A percentile compares a stretch with the other conserved stretches of the same genome.
Evolutionary conservation across 2,329 filamentous ascomycete genomes (phyloP).

Genomic region (Cladosporium sp.): DNA sequence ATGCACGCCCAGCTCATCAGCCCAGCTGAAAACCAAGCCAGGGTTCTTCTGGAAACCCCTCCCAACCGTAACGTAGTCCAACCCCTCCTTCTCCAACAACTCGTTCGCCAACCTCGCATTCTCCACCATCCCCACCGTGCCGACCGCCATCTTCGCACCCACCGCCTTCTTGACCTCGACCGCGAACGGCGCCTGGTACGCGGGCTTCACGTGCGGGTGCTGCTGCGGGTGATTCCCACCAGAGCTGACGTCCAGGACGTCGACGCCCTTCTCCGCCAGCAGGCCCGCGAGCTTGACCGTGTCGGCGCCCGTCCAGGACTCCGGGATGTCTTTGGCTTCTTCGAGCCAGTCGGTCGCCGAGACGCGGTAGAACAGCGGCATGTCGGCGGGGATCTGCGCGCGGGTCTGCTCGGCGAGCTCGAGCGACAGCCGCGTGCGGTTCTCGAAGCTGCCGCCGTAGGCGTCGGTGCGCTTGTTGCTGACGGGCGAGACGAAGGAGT

Average conservation of each 20-base stretch:
- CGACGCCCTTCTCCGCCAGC: slow-evolving; percentile 67
- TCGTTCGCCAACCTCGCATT: slow-evolving; percentile 62
- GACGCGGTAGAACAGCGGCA: slow-evolving; percentile 68
- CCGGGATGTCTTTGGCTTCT: slow-evolving; percentile 45
- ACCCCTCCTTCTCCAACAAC: slow-evolving; percentile 42
- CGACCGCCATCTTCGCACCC: slow-evolving; percentile 64
- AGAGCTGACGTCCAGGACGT: slow-evolving; percentile 75
- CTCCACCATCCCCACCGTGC: slow-evolving; percentile 68
- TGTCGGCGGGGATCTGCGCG: slow-evolving; percentile 55
- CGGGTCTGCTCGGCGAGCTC: slow-evolving; percentile 51
- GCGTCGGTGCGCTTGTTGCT: slow-evolving; percentile 63
- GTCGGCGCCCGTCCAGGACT: slow-evolving; percentile 63
- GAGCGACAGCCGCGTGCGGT: slow-evolving; percentile 55
- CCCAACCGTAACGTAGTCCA: slow-evolving; percentile 68
- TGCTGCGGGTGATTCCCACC: slow-evolving; percentile 59
- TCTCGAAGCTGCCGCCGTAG: slow-evolving; percentile 66
- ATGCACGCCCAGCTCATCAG: slow-evolving; percentile 63
- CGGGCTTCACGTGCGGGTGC: slow-evolving; percentile 55
- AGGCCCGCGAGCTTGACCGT: slow-evolving; percentile 57
- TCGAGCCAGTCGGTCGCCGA: slow-evolving; percentile 74
- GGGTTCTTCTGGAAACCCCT: slow-evolving; percentile 78
- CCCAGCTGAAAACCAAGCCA: slow-evolving; percentile 61
- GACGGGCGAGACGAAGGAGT: slow-evolving; percentile 62
- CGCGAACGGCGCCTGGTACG: slow-evolving; percentile 70
- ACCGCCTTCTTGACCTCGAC: slow-evolving; percentile 65